These are phyloP conservation scores for Colletotrichum melonis DNA, from an alignment of 2,329 filamentous ascomycete species.

Conservation along the genomic window DNA sequence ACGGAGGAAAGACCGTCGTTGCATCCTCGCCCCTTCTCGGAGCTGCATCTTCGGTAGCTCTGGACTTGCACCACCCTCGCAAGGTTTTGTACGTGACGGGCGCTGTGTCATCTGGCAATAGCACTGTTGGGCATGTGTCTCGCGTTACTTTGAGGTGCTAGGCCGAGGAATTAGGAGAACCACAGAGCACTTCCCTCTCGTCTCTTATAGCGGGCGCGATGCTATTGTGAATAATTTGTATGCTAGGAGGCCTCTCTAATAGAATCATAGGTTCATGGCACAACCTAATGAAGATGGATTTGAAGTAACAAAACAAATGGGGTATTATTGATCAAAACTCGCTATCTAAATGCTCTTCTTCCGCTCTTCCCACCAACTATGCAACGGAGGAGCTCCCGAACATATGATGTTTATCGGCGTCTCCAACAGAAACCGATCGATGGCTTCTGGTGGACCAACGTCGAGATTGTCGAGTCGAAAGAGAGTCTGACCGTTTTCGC, in stretches of 20 bases:
- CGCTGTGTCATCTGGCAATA: background rate
- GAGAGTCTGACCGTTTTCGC: background rate
- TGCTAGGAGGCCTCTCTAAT: no score
- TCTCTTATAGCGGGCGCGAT: background rate
- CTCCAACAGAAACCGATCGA: conserved; percentile 17
- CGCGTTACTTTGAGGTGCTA: background rate
- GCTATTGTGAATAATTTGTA: no score
- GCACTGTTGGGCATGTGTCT: conserved; percentile 4
- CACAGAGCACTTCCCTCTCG: background rate
- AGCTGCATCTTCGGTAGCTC: background rate
- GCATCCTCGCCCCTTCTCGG: background rate
- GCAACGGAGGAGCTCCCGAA: conserved; percentile 10
- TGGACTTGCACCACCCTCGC: background rate
- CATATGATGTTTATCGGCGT: conserved; percentile 26
- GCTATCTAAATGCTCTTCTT: conserved; percentile 4
- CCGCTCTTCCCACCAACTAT: conserved; percentile 17
- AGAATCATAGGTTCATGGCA: no score
- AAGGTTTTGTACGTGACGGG: background rate
- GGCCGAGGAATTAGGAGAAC: background rate
- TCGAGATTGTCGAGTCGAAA: background rate
- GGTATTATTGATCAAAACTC: background rate
- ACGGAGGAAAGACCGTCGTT: background rate
- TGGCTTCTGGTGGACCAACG: conserved; percentile 7
- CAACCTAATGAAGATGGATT: no score
- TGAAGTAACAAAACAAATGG: background rate